Conservation (phyloP, 768 basidiomycete genomes). For the Cystofilobasidium capitatum region DNA sequence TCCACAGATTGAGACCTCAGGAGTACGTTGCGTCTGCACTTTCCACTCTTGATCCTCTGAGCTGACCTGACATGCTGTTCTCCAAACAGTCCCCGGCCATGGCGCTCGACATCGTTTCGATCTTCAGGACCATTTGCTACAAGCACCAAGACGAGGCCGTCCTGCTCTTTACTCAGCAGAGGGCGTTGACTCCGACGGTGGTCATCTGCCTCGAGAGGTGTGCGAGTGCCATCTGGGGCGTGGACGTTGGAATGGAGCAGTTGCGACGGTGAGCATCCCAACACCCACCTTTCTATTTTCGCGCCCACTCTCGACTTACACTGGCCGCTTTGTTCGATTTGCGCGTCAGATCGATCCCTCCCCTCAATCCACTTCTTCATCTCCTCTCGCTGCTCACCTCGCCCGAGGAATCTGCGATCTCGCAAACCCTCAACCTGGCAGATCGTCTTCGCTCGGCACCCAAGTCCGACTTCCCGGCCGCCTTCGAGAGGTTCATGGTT, state of each 20-base stretch:
- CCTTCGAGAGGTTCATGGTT: constrained; percentile 34
- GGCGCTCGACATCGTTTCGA: constrained; percentile 28
- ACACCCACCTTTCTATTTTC: neutral
- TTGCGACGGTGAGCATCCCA: constrained; percentile 27
- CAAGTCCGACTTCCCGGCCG: constrained; percentile 33
- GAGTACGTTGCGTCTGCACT: neutral
- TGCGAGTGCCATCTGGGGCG: constrained; percentile 33
- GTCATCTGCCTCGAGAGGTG: constrained; percentile 31
- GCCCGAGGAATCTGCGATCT: constrained; percentile 9
- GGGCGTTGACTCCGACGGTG: constrained; percentile 32
- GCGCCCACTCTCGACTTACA: neutral
- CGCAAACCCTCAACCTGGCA: constrained; percentile 5
- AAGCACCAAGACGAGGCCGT: constrained; percentile 33
- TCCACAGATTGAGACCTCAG: neutral
- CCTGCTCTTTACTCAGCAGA: constrained; percentile 31
- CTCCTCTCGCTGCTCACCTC: constrained; percentile 31
- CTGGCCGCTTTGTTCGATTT: constrained; percentile 18
- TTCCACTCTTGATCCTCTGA: constrained; percentile 8
- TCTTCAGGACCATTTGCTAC: constrained; percentile 31
- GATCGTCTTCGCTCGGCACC: constrained; percentile 21
- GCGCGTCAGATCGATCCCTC: constrained; percentile 22
- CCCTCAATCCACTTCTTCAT: constrained; percentile 27
- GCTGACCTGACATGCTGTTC: neutral
- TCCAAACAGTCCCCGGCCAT: constrained; percentile 8
- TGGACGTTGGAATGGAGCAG: constrained; percentile 17